These are phyloP conservation scores for Eutrema japonicum DNA, from an alignment of 345 rosid genomes.

Conservation along the genomic window DNA sequence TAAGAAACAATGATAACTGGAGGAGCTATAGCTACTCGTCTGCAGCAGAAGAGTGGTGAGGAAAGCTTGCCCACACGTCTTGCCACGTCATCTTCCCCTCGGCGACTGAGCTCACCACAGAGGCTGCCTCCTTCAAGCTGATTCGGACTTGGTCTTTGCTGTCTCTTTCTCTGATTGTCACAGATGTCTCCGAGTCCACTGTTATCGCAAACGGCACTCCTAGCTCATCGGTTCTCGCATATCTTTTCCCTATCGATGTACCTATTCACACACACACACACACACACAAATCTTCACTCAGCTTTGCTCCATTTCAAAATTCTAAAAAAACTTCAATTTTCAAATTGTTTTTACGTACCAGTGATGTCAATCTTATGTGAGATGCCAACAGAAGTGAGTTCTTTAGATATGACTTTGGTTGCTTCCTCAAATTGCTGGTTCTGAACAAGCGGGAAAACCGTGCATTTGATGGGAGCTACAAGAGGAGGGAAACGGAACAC, in stretches of 20 bases:
- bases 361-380: slow-evolving; percentile 92
- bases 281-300: slow-evolving; percentile 1
- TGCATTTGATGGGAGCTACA: slow-evolving; percentile 92
- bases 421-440: slow-evolving; percentile 80
- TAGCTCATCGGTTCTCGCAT: slow-evolving; percentile 91
- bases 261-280: slow-evolving; percentile 49
- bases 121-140: slow-evolving; percentile 62
- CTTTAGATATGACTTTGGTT: slow-evolving; percentile 69
- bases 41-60: slow-evolving; percentile 68
- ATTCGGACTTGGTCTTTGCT: slow-evolving; percentile 93
- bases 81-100: slow-evolving; percentile 83
- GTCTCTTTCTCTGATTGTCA: slow-evolving; percentile 90
- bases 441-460: slow-evolving; percentile 92
- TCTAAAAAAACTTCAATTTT: no score
- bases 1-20: background rate
- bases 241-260: slow-evolving; percentile 90
- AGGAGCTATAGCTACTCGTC: slow-evolving; percentile 51
- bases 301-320: background rate
- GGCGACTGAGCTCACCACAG: slow-evolving; percentile 61
- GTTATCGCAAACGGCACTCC: slow-evolving; percentile 98
- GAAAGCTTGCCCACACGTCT: slow-evolving; percentile 70
- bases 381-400: slow-evolving; percentile 76
- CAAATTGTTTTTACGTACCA: slow-evolving; percentile 50
- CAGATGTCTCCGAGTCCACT: slow-evolving; percentile 68
- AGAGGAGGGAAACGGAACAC: slow-evolving; percentile 90